Evolutionary conservation across 202 grass and related monocot genomes (phyloP).

Genomic region (Dendrocalamus latiflorus): DNA sequence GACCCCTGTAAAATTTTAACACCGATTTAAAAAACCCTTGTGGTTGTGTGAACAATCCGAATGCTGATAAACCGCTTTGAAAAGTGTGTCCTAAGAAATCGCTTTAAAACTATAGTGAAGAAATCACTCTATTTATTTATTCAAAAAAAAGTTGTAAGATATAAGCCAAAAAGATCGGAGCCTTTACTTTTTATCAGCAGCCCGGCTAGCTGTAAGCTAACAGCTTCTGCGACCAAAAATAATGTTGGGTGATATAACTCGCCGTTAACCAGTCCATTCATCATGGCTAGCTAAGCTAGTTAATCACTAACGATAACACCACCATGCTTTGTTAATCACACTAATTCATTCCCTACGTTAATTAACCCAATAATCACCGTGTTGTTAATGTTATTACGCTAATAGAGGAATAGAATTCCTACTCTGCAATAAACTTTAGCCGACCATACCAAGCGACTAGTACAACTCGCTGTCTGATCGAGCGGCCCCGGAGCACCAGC

Average conservation of each 20-base stretch:
- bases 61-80: too few relatives aligned
- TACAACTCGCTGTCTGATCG: background rate
- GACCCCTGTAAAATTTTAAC: too few relatives aligned
- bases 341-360: too few relatives aligned
- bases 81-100: too few relatives aligned
- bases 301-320: background rate
- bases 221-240: slow-evolving; percentile 13
- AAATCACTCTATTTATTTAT: too few relatives aligned
- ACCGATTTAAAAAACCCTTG: too few relatives aligned
- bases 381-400: background rate
- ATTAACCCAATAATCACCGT: too few relatives aligned
- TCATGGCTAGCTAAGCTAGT: background rate
- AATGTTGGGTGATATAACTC: background rate
- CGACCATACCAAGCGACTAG: background rate
- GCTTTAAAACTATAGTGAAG: accelerated
- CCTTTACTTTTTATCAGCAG: background rate
- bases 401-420: background rate
- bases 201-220: background rate
- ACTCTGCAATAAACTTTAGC: background rate
- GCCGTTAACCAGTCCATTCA: background rate
- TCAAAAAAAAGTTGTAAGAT: too few relatives aligned
- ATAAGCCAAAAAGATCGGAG: too few relatives aligned
- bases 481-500: too few relatives aligned
- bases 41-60: too few relatives aligned
- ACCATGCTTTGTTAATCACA: background rate